Evolutionary conservation across 2,329 filamentous ascomycete genomes (phyloP).

Genomic region (Aspergillus eucalypticola): DNA sequence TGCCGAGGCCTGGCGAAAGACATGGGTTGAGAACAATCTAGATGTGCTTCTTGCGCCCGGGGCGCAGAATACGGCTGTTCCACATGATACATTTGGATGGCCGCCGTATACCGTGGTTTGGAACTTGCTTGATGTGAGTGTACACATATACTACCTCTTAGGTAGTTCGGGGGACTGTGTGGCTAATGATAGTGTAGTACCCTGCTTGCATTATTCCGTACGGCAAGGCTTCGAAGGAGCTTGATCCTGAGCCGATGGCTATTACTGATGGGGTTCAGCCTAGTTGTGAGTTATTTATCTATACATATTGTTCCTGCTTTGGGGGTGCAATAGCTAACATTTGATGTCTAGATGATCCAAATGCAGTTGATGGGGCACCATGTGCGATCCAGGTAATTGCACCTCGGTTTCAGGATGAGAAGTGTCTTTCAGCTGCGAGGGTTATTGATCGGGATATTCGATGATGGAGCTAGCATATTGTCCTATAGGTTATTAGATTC

Average conservation of each 20-base stretch:
- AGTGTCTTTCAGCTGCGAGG: conserved; percentile 38
- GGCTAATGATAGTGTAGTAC: conserved; percentile 39
- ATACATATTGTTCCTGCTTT: fast-evolving
- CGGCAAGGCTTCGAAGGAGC: conserved; percentile 42
- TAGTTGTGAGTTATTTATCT: conserved; percentile 22
- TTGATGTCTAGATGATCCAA: conserved; percentile 41
- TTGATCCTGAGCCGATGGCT: conserved; percentile 36
- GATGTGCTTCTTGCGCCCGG: conserved; percentile 52
- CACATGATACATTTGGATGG: conserved; percentile 47
- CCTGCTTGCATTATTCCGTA: conserved; percentile 54
- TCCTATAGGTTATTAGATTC: too few relatives aligned
- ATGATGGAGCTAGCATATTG: background rate
- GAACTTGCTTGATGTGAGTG: background rate
- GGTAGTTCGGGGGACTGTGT: background rate
- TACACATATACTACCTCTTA: background rate
- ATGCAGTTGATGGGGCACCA: conserved; percentile 46
- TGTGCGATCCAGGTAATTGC: conserved; percentile 51
- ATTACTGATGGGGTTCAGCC: conserved; percentile 35
- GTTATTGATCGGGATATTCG: conserved; percentile 32
- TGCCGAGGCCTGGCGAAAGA: conserved; percentile 26
- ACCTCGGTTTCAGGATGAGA: conserved; percentile 51
- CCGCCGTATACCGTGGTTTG: conserved; percentile 8
- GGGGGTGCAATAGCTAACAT: background rate
- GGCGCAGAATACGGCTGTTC: conserved; percentile 52
- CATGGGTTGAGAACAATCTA: conserved; percentile 46